Evolutionary conservation across 2,329 filamentous ascomycete species (phyloP).

Genomic region (Ilyonectria robusta): DNA sequence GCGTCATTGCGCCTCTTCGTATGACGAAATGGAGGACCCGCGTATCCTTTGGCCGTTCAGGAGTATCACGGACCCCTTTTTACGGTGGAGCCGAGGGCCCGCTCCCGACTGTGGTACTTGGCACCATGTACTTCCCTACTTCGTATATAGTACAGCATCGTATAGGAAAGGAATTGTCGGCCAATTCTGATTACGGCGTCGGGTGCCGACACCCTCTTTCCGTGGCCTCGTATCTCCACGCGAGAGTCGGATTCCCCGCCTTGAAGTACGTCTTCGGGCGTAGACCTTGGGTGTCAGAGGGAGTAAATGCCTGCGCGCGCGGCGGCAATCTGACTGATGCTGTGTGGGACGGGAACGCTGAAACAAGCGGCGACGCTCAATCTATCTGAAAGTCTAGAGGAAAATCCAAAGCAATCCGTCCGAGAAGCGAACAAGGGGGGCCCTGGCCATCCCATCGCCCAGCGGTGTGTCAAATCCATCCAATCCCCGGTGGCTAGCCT

Average conservation of each 20-base stretch:
- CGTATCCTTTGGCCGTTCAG: conserved; percentile 16
- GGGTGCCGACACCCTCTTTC: neutral
- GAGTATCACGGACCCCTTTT: conserved; percentile 33
- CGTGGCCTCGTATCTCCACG: neutral
- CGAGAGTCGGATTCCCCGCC: neutral
- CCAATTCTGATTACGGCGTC: neutral
- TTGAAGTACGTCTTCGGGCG: neutral
- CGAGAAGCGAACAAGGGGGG: conserved; percentile 13
- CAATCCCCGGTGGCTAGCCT: conserved; percentile 4
- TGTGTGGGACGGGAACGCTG: conserved; percentile 9
- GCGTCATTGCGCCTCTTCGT: neutral
- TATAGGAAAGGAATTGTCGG: neutral
- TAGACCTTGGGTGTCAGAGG: neutral
- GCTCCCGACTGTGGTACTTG: neutral
- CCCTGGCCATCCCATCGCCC: conserved; percentile 11
- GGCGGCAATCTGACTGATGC: neutral
- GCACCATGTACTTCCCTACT: neutral
- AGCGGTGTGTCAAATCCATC: conserved; percentile 5
- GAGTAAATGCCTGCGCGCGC: neutral
- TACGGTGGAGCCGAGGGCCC: conserved; percentile 9
- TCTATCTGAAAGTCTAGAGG: conserved; percentile 19
- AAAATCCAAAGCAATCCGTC: conserved; percentile 5
- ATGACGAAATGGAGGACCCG: conserved; percentile 21
- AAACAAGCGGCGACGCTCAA: conserved; percentile 23
- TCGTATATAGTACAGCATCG: neutral